Conservation (phyloP, 768 basidiomycete species). For the Grammothele lineata region DNA sequence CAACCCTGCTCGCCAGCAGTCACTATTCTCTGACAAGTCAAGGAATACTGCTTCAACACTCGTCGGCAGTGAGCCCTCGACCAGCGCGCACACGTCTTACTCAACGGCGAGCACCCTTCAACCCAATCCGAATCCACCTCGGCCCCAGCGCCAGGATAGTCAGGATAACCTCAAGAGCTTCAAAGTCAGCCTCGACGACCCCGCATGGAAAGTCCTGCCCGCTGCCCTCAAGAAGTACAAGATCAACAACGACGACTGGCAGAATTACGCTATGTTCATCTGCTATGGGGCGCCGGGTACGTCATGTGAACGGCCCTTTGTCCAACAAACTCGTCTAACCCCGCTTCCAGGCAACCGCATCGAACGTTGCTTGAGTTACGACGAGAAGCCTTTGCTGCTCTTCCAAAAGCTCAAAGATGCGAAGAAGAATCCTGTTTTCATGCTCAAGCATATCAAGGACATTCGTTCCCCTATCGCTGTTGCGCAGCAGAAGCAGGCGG, state of each 20-base stretch:
- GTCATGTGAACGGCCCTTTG: constrained; percentile 18
- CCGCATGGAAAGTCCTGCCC: constrained; percentile 97
- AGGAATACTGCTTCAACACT: constrained; percentile 1
- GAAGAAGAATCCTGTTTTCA: constrained; percentile 98
- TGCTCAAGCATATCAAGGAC: constrained; percentile 96
- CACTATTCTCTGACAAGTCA: constrained; percentile 7
- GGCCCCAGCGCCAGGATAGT: constrained; percentile 59
- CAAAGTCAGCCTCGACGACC: constrained; percentile 96
- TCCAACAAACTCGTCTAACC: not conserved
- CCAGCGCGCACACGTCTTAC: constrained; percentile 9
- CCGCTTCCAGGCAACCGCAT: constrained; percentile 58
- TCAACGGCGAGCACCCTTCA: constrained; percentile 6
- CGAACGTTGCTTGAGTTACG: constrained; percentile 94
- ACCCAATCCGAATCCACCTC: constrained; percentile 34
- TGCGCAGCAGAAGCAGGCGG: constrained; percentile 93
- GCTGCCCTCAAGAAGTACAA: constrained; percentile 98
- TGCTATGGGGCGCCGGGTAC: constrained; percentile 91
- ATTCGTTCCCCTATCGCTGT: constrained; percentile 97
- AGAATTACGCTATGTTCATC: constrained; percentile 99
- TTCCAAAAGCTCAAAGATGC: constrained; percentile 98
- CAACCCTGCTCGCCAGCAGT: constrained; percentile 7
- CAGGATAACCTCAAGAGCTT: constrained; percentile 84
- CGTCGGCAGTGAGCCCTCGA: constrained; percentile 6
- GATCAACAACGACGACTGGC: constrained; percentile 98
- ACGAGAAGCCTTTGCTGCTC: constrained; percentile 94